Percentiles rank a stretch among this genome's conserved stretches.
phyloP scores from a whole-genome alignment of 164 flowering plant species.

The Tetrastigma voinierianum region DNA sequence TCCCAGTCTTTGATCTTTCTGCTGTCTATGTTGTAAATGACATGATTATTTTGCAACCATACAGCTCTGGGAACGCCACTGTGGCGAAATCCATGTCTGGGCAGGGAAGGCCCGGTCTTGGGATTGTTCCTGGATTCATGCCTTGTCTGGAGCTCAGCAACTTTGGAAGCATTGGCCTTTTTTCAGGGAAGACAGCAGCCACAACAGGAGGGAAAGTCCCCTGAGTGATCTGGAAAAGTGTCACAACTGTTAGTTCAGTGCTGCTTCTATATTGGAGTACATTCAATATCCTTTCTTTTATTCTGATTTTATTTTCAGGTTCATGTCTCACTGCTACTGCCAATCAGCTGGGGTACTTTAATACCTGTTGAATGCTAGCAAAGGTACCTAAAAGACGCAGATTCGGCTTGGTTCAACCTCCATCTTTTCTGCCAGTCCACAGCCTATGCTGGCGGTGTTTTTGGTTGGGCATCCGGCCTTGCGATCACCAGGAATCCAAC shows the following conservation, averaged over 20 bases:
- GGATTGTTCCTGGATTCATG: background rate
- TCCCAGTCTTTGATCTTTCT: background rate
- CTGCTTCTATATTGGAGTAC: too few species aligned
- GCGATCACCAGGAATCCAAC: constrained; percentile 20
- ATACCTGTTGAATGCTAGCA: constrained; percentile 44
- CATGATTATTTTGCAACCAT: constrained; percentile 7
- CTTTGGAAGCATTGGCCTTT: too few species aligned
- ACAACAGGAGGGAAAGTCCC: too few species aligned
- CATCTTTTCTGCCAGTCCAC: constrained; percentile 32
- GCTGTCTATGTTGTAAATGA: background rate
- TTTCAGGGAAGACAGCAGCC: too few species aligned
- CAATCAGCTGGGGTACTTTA: constrained; percentile 49
- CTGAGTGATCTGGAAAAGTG: too few species aligned
- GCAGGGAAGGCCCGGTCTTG: too few species aligned
- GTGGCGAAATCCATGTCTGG: background rate
- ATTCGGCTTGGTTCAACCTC: constrained; percentile 36
- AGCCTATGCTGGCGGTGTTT: constrained; percentile 32
- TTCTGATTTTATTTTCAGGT: constrained; percentile 20
- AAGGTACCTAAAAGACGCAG: constrained; percentile 45
- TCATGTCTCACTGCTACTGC: constrained; percentile 52
- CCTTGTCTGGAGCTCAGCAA: too few species aligned
- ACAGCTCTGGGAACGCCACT: background rate
- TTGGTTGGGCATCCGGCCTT: constrained; percentile 41
- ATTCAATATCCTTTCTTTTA: too few species aligned
- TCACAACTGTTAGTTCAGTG: too few species aligned